Evolutionary conservation across 1,139 yeast genomes (phyloP).

Genomic region (Suhomyces bribrorum): DNA sequence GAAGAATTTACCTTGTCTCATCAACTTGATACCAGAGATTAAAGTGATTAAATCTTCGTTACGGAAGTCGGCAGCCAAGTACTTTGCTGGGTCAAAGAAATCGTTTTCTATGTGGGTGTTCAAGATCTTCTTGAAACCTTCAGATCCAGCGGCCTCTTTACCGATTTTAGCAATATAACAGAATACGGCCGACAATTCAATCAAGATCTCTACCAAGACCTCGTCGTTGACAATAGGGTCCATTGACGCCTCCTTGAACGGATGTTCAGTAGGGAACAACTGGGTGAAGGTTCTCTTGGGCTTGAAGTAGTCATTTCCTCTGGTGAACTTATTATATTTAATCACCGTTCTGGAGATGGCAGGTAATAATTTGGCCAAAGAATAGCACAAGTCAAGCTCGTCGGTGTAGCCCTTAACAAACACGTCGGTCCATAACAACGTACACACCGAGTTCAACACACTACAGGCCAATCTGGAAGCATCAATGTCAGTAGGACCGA

Average conservation of each 20-base stretch:
- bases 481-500: constrained; percentile 54
- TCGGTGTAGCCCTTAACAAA: constrained; percentile 23
- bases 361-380: constrained; percentile 54
- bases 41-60: constrained; percentile 48
- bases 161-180: constrained; percentile 58
- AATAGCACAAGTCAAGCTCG: constrained; percentile 41
- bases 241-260: constrained; percentile 64
- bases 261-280: constrained; percentile 68
- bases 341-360: constrained; percentile 52
- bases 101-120: constrained; percentile 29
- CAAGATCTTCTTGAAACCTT: constrained; percentile 40
- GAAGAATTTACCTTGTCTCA: constrained; percentile 60
- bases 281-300: constrained; percentile 64
- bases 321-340: constrained; percentile 54
- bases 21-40: constrained; percentile 56
- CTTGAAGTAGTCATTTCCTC: constrained; percentile 52
- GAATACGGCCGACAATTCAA: constrained; percentile 67
- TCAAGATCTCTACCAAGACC: constrained; percentile 66
- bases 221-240: constrained; percentile 78
- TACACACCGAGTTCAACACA: constrained; percentile 52
- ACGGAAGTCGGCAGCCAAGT: constrained; percentile 37
- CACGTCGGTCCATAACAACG: constrained; percentile 35
- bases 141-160: constrained; percentile 46
- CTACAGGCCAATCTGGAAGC: constrained; percentile 66
- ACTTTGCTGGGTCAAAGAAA: constrained; percentile 34